Percentiles rank a stretch among this genome's conserved stretches.
These are phyloP conservation scores for Ascochyta pisi DNA, from an alignment of 2,329 filamentous ascomycete genomes.

Conservation along the genomic window DNA sequence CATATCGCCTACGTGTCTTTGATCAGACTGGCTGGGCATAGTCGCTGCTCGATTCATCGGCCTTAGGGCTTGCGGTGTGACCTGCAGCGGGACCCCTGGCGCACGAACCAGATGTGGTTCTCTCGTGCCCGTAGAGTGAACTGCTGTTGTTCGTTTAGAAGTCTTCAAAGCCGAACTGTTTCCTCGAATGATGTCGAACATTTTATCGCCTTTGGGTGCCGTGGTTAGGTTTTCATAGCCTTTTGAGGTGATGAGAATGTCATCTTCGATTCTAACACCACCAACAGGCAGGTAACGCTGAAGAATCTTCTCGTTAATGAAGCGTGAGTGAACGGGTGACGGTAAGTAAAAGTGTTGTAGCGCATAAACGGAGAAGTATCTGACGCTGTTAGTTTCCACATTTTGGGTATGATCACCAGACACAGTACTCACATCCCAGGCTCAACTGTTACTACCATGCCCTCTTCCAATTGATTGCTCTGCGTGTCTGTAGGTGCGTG, in stretches of 20 bases:
- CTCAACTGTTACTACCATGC: slow-evolving; percentile 65
- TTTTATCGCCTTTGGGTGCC: slow-evolving; percentile 71
- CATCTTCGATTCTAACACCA: slow-evolving; percentile 75
- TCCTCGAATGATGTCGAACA: slow-evolving; percentile 62
- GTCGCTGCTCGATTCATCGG: slow-evolving; percentile 32
- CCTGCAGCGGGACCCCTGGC: slow-evolving; percentile 33
- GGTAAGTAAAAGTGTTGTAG: slow-evolving; percentile 76
- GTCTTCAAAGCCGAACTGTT: neutral
- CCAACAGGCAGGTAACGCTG: slow-evolving; percentile 84
- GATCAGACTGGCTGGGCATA: slow-evolving; percentile 26
- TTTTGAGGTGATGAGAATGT: slow-evolving; percentile 72
- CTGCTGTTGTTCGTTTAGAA: neutral
- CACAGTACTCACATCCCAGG: slow-evolving; percentile 55
- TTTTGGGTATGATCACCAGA: neutral
- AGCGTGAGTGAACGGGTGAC: slow-evolving; percentile 74
- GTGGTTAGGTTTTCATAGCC: slow-evolving; percentile 77
- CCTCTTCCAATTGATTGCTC: slow-evolving; percentile 54
- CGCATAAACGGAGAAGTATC: slow-evolving; percentile 92
- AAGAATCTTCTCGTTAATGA: slow-evolving; percentile 76
- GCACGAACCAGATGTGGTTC: slow-evolving; percentile 29
- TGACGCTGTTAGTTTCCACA: slow-evolving; percentile 50
- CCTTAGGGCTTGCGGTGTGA: slow-evolving; percentile 18
- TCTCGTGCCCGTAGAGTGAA: neutral
- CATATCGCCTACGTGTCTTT: neutral
- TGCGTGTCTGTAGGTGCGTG: slow-evolving; percentile 40